phyloP scores from a whole-genome alignment of 306 rosid genomes.

The Cercis canadensis region DNA sequence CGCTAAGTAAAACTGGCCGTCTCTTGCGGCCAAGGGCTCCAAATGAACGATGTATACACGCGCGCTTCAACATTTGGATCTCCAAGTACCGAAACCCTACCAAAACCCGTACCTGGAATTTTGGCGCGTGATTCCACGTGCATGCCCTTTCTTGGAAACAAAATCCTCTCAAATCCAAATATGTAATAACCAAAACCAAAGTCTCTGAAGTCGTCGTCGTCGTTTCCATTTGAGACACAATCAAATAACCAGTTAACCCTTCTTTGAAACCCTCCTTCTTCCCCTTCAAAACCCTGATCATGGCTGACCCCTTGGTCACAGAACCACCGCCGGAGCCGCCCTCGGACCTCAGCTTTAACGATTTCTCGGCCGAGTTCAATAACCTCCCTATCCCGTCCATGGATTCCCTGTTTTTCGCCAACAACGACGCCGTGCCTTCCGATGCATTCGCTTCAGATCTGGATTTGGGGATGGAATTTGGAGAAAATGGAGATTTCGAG shows the following conservation, averaged over 20 bases:
- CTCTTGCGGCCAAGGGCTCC: no score
- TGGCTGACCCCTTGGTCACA: conserved; percentile 46
- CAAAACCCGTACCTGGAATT: no score
- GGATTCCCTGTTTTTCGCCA: conserved; percentile 56
- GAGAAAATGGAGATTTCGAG: conserved; percentile 56
- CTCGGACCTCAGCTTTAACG: conserved; percentile 26
- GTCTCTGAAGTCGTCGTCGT: neutral
- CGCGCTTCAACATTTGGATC: no score
- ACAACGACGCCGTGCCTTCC: conserved; percentile 23
- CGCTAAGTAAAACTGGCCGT: no score
- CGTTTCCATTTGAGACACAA: neutral
- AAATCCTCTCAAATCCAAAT: no score
- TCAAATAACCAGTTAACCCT: no score
- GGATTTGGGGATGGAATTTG: conserved; percentile 49
- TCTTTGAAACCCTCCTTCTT: conserved; percentile 15
- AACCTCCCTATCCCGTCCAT: conserved; percentile 61
- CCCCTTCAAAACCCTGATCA: conserved; percentile 32
- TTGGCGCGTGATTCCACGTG: no score
- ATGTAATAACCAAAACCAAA: no score
- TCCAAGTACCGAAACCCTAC: no score
- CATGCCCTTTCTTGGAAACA: neutral
- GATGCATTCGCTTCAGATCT: conserved; percentile 56
- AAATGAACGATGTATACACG: no score
- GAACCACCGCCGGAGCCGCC: conserved; percentile 37
- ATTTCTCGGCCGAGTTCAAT: conserved; percentile 49